Evolutionary conservation across 352 stramenopile species (phyloP), one percentile per base, ranked within the genome.

Genomic region (Phytophthora litchii): DNA sequence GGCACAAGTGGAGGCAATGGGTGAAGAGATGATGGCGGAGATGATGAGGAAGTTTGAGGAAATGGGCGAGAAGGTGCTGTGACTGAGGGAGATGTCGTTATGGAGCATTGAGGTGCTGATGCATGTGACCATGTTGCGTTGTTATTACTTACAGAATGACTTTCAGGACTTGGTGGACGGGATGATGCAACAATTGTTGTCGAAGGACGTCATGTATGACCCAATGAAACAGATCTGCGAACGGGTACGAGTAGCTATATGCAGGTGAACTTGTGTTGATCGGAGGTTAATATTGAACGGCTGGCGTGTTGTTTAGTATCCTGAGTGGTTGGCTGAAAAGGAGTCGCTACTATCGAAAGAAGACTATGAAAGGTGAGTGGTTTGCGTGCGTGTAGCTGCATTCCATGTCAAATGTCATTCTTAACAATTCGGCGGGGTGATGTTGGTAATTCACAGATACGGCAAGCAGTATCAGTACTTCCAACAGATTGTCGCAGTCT

Each of bases 171-270:
- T 99, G 19, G 88, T 99, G 3, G 96, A 99, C 63, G 92, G 94
- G 25, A 99, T 99, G 87, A 99, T 99, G 96, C 80, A 98, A 70
- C 96, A 99, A 63, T 55, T 99, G 41, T 72, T 99, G 55, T 95
- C 89, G 37, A 98, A 98, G 62, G 97, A 99, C 58, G 77, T 99
- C 45, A 99, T 99, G 97, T 99, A 99, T 79, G 94, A 99, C 63
- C 97, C 97, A 10, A 99, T 99, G 77, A 97, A 97, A 77, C 84
- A 96, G 65, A 94, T 96, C 56, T 97, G 86, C 70, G 96, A 98
- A 20, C 70, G 83, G 63, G 83, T 92, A 67, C 35, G 78, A 9
- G 1, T 12, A 23, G 19, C 37, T n/a, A n/a, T n/a, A n/a, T n/a
- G 11, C 20, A 5, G 29, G 41, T 64, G 25, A 35, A 11, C 45